A percentile compares a stretch with the other conserved stretches of the same genome.
Conservation (phyloP, 768 basidiomycete species). For the Peribolospora kevripleyi region DNA sequence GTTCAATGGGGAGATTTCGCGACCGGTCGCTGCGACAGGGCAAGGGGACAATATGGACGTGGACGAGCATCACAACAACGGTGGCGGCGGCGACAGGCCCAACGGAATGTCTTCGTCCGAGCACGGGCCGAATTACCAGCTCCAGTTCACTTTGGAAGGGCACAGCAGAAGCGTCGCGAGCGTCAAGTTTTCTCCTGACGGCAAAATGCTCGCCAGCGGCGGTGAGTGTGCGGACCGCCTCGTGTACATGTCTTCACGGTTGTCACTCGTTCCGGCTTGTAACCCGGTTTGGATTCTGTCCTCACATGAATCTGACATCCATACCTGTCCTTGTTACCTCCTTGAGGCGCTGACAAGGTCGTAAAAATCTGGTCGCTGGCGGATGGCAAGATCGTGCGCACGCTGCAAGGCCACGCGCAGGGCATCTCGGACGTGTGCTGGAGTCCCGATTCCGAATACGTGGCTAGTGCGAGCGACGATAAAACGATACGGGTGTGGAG, state of each 20-base stretch:
- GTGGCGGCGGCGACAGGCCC: too few species aligned
- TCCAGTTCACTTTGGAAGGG: slow-evolving; percentile 45
- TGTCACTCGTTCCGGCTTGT: too few species aligned
- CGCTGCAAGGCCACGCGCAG: slow-evolving; percentile 44
- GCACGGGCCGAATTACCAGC: slow-evolving; percentile 23
- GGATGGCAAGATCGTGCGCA: slow-evolving; percentile 46
- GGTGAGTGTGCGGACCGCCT: slow-evolving; percentile 29
- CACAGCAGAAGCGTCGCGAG: slow-evolving; percentile 62
- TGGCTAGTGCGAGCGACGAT: slow-evolving; percentile 88
- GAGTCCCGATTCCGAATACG: slow-evolving; percentile 52
- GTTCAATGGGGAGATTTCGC: too few species aligned
- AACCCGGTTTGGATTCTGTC: too few species aligned
- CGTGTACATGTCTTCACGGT: too few species aligned
- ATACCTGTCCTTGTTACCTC: slow-evolving; percentile 8
- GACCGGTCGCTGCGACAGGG: too few species aligned
- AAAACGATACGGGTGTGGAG: slow-evolving; percentile 66
- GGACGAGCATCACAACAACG: too few species aligned
- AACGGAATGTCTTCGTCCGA: background rate
- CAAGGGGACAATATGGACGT: too few species aligned
- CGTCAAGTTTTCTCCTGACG: slow-evolving; percentile 71
- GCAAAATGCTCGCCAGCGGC: slow-evolving; percentile 52
- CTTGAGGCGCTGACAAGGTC: slow-evolving; percentile 52
- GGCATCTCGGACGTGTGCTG: slow-evolving; percentile 82
- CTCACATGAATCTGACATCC: slow-evolving; percentile 9
- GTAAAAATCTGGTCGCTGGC: slow-evolving; percentile 58